Evolutionary conservation across 177 flowering plant species (phyloP).

Genomic region (Vitis hybrid): DNA sequence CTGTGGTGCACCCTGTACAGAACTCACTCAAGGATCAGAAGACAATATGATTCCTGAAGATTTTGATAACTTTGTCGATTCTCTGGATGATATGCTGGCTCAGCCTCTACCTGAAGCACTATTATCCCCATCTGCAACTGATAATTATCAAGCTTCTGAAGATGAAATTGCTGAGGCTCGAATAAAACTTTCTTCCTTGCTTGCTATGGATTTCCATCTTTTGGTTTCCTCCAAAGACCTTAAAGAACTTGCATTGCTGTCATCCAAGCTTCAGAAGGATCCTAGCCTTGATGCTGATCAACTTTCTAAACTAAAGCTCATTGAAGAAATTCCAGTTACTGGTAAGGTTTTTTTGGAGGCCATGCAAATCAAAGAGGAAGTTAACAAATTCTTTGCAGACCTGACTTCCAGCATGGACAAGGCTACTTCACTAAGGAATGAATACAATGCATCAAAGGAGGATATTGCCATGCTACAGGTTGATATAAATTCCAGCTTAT

Average conservation of each 20-base stretch:
- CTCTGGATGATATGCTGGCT: constrained; percentile 25
- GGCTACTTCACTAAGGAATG: constrained; percentile 5
- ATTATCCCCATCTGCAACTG: neutral
- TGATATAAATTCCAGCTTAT: constrained; percentile 11
- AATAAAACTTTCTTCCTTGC: constrained; percentile 20
- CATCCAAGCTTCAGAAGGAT: constrained; percentile 19
- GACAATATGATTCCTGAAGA: constrained; percentile 13
- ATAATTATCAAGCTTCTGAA: neutral
- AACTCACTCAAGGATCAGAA: neutral
- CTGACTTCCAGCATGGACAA: constrained; percentile 16
- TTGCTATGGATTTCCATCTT: constrained; percentile 20
- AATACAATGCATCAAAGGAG: constrained; percentile 19
- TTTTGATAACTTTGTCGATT: constrained; percentile 25
- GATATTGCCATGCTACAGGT: constrained; percentile 4
- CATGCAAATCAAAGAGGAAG: constrained; percentile 10
- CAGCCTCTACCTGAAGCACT: constrained; percentile 2
- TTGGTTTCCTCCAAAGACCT: constrained; percentile 14
- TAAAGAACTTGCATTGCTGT: constrained; percentile 9
- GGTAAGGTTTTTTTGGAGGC: constrained; percentile 17
- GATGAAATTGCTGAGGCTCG: constrained; percentile 21
- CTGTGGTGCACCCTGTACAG: neutral
- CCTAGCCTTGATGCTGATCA: constrained; percentile 23
- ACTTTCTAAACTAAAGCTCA: constrained; percentile 25
- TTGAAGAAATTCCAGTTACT: constrained; percentile 27
- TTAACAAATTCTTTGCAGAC: constrained; percentile 14